Evolutionary conservation across 108 stramenopile species (phyloP).

Genomic region (Schizochytrium sp.): DNA sequence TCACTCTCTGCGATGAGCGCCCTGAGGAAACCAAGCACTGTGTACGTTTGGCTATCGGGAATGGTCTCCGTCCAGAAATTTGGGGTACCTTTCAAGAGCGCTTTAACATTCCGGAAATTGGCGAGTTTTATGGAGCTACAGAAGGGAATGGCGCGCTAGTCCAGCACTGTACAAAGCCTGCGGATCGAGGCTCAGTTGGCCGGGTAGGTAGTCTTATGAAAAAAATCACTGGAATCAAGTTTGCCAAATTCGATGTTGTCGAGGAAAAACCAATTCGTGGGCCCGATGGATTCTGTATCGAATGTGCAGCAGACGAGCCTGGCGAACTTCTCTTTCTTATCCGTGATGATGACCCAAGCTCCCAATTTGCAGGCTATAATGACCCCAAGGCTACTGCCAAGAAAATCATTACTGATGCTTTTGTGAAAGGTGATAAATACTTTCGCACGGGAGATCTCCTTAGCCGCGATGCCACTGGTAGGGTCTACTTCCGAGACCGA

Average conservation of each 20-base stretch:
- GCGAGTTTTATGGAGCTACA: constrained; percentile 77
- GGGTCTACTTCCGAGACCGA: constrained; percentile 74
- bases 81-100: constrained; percentile 72
- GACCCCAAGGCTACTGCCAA: constrained; percentile 70
- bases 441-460: constrained; percentile 77
- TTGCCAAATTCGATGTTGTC: constrained; percentile 68
- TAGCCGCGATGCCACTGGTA: constrained; percentile 67
- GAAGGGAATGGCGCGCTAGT: constrained; percentile 72
- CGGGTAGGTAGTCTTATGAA: constrained; percentile 68
- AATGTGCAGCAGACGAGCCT: constrained; percentile 65
- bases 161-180: constrained; percentile 32
- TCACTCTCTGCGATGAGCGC: constrained; percentile 30
- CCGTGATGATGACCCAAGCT: constrained; percentile 66
- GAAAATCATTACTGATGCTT: constrained; percentile 74
- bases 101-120: constrained; percentile 67
- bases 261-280: constrained; percentile 68
- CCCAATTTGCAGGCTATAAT: constrained; percentile 74
- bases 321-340: constrained; percentile 74
- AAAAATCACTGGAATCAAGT: neutral
- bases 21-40: constrained; percentile 55
- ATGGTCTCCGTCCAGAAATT: constrained; percentile 76
- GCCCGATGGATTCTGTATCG: constrained; percentile 65
- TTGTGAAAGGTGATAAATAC: constrained; percentile 69
- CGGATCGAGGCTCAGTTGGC: constrained; percentile 70
- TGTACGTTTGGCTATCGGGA: constrained; percentile 74